Evolutionary conservation across 768 basidiomycete species (phyloP), one percentile per base, ranked within the genome.

Genomic region (Glaciozyma antarctica): DNA sequence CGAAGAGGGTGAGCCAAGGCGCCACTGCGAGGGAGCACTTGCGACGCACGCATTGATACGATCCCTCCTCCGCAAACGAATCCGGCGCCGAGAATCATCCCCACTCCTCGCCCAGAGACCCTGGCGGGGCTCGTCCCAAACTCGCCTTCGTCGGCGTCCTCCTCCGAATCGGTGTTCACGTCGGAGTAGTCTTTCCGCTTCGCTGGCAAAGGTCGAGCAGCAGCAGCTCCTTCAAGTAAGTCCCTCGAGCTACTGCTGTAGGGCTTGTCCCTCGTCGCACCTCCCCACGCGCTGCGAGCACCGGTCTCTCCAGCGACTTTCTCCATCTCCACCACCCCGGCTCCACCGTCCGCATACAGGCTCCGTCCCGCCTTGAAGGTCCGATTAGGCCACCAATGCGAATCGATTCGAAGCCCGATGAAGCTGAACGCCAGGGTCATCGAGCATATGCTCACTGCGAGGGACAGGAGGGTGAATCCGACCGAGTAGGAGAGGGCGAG

Each of bases 381-480:
- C 17, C 12, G 22, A 41, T 38, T 12, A 22, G 55, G 34, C 21
- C 22, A n/a, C 16, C 55, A n/a, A 12, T 43, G 21, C 21, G 10
- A 26, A 19, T 43, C 57, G 47, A 69, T 16, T 2, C 68, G 64
- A 3, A 69, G 68, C 48, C 64, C 68, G 64, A 69, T 69, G 55
- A 69, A 69, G 28, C 62, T 61, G 45, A 69, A 69, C 43, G 68
- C 68, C 62, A 69, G 51, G 49, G 61, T 66, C 68, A 69, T 69
- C 19, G 53, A 60, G 10, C 65, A 51, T 54, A 58, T 61, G 30
- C 64, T 56, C 13, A 69, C 62, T 44, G 66, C 54, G 55, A 69
- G 62, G 17, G 64, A 66, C 13, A 69, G 60, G 41, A 69, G 53
- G 30, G 68, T 69, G 59, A 48, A 69, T 44, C 57, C 61, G 38